phyloP scores from a whole-genome alignment of 768 basidiomycete species.

The Rhodotorula sphaerocarpa region DNA sequence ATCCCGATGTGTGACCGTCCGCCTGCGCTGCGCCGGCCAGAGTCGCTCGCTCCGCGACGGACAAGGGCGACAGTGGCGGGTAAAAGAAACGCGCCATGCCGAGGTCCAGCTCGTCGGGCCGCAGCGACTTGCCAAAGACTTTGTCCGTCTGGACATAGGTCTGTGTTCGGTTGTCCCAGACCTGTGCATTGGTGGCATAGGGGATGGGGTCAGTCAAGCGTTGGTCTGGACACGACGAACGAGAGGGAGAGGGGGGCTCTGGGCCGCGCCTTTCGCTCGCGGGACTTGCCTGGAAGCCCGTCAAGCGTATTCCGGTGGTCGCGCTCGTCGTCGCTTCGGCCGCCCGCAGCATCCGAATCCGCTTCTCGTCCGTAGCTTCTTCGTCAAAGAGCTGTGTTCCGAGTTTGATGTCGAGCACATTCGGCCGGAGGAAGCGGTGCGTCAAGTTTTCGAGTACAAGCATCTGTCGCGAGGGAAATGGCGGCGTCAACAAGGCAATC shows the following conservation, averaged over 20 bases:
- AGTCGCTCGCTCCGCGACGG: background rate
- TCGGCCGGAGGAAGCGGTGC: conserved; percentile 65
- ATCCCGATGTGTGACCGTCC: background rate
- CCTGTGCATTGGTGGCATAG: conserved; percentile 47
- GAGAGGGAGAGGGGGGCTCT: too few species aligned
- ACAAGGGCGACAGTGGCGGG: conserved; percentile 11
- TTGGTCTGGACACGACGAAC: too few species aligned
- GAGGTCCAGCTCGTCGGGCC: conserved; percentile 59
- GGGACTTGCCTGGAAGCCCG: conserved; percentile 90
- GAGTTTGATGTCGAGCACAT: conserved; percentile 84
- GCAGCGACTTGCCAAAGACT: conserved; percentile 68
- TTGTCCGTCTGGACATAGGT: conserved; percentile 61
- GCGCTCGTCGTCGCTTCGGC: conserved; percentile 64
- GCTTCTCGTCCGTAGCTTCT: conserved; percentile 57
- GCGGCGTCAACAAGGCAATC: too few species aligned
- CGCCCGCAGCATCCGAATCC: conserved; percentile 62
- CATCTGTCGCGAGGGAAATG: too few species aligned
- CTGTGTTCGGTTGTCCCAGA: conserved; percentile 58
- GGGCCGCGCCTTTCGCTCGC: too few species aligned
- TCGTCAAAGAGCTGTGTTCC: conserved; percentile 81
- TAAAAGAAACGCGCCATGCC: conserved; percentile 77
- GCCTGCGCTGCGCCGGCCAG: too few species aligned
- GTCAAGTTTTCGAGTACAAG: conserved; percentile 65
- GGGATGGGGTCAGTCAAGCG: background rate
- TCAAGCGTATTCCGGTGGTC: conserved; percentile 70